Base-by-base conservation (phyloP, 345 rosid species). In the Eucalyptus pumila region DNA sequence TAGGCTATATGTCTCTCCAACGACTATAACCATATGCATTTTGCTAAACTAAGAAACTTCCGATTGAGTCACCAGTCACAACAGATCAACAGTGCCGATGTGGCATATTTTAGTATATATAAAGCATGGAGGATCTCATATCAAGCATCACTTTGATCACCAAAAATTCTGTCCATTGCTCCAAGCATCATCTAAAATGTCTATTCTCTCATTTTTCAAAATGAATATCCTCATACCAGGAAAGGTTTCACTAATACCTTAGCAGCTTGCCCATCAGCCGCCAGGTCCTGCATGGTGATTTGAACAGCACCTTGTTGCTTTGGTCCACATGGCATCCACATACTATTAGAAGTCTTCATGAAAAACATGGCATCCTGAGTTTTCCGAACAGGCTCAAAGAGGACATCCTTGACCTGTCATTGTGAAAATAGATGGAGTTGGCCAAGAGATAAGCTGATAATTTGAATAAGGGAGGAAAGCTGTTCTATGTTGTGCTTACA, bases 331-430 rank as follows among this genome's bases (percentile, higher is more conserved):
- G 99, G 99, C 87, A 96, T 93, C 97, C 95, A 97, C 94, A 94
- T 90, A 83, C 90, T 96, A 90, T 94, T 90, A 49, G 96, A 72
- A 54, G 96, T 92, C 91, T 96, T 93, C 60, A 88, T 86, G 54
- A 97, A 97, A 90, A 89, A 97, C 97, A 95, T 95, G 32, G 99
- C 99, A 92, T 97, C 99, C 87, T 94, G 97, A 14, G 99, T 96
- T 92, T 97, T 96, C 69, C 99, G 97, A 87, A 97, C 99, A 88
- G 99, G 99, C 89, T 97, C 98, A 90, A 97, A 97, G 32, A 97
- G 95, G 86, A 97, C 99, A 92, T 96, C 99, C 89, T 96, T 97
- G 37, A 97, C 98, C 99, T 97, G 94, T 76, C 80, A 76, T 42
- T 62, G 13, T 65, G 48, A 69, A 50, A 65, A 81, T 56, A 86